These are phyloP conservation scores for Sarocladium oryzae DNA, from an alignment of 2,329 filamentous ascomycete species.

Conservation along the genomic window DNA sequence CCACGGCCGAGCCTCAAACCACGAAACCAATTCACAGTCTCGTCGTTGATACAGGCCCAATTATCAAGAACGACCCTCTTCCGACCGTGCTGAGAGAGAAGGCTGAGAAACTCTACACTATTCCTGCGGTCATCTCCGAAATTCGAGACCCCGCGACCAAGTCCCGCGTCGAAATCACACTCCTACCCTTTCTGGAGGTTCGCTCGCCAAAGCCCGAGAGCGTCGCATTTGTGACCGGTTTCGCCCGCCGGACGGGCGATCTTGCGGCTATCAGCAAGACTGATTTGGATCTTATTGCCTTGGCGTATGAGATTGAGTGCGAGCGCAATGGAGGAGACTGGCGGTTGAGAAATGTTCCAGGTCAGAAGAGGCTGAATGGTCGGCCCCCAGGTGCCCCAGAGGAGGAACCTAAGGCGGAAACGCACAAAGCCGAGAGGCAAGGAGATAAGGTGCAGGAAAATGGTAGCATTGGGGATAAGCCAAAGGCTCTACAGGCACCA, in stretches of 20 bases:
- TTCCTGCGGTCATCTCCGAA: conserved; percentile 79
- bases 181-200: conserved; percentile 78
- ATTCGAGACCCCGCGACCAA: conserved; percentile 81
- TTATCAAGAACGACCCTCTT: conserved; percentile 87
- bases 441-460: conserved; percentile 12
- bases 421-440: conserved; percentile 18
- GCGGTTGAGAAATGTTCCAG: conserved; percentile 71
- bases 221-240: conserved; percentile 72
- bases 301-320: conserved; percentile 91
- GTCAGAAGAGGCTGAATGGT: conserved; percentile 72
- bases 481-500: conserved; percentile 18
- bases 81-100: conserved; percentile 75
- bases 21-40: conserved; percentile 72
- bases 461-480: not conserved
- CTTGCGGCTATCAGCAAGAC: conserved; percentile 79
- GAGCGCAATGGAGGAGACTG: conserved; percentile 87
- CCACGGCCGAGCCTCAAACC: conserved; percentile 11
- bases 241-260: conserved; percentile 86
- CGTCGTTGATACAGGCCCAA: conserved; percentile 82
- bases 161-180: conserved; percentile 71
- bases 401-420: conserved; percentile 17
- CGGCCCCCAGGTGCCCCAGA: conserved; percentile 44
- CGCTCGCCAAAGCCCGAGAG: conserved; percentile 70
- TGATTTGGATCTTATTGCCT: conserved; percentile 81
- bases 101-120: conserved; percentile 72